Evolutionary conservation across 2,329 filamentous ascomycete species (phyloP), one percentile per base, ranked within the genome.

Genomic region (Pleomassaria siparia): DNA sequence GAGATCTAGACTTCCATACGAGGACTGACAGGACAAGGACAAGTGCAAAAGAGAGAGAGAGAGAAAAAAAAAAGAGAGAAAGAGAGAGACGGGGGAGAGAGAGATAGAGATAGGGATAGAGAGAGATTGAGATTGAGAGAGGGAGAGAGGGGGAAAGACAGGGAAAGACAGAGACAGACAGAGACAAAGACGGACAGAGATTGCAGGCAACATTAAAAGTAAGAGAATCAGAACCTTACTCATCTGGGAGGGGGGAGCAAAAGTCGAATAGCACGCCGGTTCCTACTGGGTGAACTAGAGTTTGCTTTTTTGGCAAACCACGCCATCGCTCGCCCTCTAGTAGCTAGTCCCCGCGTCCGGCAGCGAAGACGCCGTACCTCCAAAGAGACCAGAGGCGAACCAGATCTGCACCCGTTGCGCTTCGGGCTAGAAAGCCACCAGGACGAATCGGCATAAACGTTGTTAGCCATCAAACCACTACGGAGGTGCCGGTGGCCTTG

Each of bases 321-420:
- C 56, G 53, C 47, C 59, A 59, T 49, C 55, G 57, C 53, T 60
- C 53, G 53, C 53, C 54, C 53, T 10, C 15, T 26, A 22, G 15
- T 20, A 43, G 53, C 55, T 62, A 64, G 62, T 44, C 51, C 53
- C 53, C 54, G 49, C 51, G 51, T 50, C 49, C 56, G 56, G 59
- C 50, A 61, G 53, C 59, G 54, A 56, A 43, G 44, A 57, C 49
- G 40, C n/a, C n/a, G n/a, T 36, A 53, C 45, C 44, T 62, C 59
- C 61, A 55, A 51, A 59, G 51, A 57, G 51, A 58, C 53, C 55
- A 54, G 54, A 62, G 46, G 55, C 49, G 47, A 58, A 49, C 52
- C 51, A 60, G 57, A 57, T 57, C 61, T 44, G 58, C 60, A 55
- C 57, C 60, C 58, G 59, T 63, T 66, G 58, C 51, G 51, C 55